phyloP scores from a whole-genome alignment of 768 basidiomycete genomes.

The Amanita muscaria region DNA sequence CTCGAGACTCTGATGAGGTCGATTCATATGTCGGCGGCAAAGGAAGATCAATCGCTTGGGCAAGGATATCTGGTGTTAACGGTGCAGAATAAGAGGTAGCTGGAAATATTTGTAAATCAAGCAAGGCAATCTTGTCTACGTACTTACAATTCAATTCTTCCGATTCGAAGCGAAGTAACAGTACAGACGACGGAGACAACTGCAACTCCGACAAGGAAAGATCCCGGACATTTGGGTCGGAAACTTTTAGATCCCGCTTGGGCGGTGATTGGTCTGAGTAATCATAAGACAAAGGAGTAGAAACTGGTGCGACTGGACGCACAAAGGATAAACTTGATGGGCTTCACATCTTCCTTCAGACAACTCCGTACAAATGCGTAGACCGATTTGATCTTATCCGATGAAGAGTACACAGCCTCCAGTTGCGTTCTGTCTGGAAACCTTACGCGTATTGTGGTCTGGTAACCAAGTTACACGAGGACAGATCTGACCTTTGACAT shows the following conservation, averaged over 20 bases:
- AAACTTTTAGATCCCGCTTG: constrained; percentile 74
- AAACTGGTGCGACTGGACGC: constrained; percentile 20
- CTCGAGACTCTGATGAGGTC: constrained; percentile 9
- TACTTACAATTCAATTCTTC: constrained; percentile 57
- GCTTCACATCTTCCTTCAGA: constrained; percentile 66
- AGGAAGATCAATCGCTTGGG: constrained; percentile 60
- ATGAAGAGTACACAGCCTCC: constrained; percentile 70
- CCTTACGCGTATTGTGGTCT: constrained; percentile 78
- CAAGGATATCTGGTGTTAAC: constrained; percentile 44
- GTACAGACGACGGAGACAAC: constrained; percentile 71
- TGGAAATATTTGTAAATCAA: too few relatives aligned
- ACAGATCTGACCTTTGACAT: background rate
- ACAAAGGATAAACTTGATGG: constrained; percentile 83
- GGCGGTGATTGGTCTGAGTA: constrained; percentile 70
- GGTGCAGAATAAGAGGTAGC: constrained; percentile 55
- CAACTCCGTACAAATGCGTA: constrained; percentile 77
- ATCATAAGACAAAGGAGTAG: background rate
- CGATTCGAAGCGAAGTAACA: constrained; percentile 70
- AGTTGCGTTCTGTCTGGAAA: constrained; percentile 78
- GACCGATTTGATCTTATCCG: constrained; percentile 69
- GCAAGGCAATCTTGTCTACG: too few relatives aligned
- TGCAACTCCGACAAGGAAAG: constrained; percentile 60
- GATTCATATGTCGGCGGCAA: constrained; percentile 31
- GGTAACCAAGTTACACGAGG: constrained; percentile 5
- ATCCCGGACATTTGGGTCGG: constrained; percentile 65